Evolutionary conservation across 2,329 filamentous ascomycete species (phyloP).

Genomic region (Alternaria arbusti): DNA sequence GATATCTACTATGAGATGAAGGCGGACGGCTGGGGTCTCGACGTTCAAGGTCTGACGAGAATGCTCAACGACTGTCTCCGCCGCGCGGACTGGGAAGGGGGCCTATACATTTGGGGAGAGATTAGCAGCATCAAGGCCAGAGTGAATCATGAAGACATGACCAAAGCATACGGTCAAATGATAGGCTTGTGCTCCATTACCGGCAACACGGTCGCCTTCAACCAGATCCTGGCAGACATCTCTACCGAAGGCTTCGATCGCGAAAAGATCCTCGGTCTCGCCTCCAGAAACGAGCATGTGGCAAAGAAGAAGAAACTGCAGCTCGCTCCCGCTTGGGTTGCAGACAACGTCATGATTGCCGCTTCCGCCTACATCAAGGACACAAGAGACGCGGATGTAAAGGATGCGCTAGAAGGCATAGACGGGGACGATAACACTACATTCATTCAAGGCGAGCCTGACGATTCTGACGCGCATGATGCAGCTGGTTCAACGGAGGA

Average conservation of each 20-base stretch:
- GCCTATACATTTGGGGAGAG: constrained; percentile 51
- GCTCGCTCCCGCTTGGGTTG: constrained; percentile 36
- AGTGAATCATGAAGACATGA: constrained; percentile 28
- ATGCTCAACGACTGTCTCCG: constrained; percentile 52
- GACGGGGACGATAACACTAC: constrained; percentile 9
- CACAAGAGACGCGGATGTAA: constrained; percentile 1
- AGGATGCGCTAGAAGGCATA: not conserved
- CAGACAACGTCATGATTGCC: constrained; percentile 44
- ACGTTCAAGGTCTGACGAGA: constrained; percentile 46
- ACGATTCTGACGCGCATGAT: not conserved
- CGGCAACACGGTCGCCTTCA: constrained; percentile 40
- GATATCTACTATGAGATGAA: constrained; percentile 52
- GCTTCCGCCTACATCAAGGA: constrained; percentile 33
- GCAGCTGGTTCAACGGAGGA: not conserved
- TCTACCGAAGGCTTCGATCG: constrained; percentile 30
- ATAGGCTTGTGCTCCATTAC: constrained; percentile 41
- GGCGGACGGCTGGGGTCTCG: constrained; percentile 55
- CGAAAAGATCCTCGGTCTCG: constrained; percentile 31
- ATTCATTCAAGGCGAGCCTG: constrained; percentile 5
- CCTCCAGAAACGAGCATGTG: constrained; percentile 19
- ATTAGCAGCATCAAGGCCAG: constrained; percentile 43
- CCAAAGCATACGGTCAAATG: constrained; percentile 41
- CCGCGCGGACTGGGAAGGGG: constrained; percentile 45
- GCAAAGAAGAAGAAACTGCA: constrained; percentile 19
- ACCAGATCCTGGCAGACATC: constrained; percentile 39